Conservation (phyloP, 2,329 filamentous ascomycete species). For the Furcasterigmium sp. region DNA sequence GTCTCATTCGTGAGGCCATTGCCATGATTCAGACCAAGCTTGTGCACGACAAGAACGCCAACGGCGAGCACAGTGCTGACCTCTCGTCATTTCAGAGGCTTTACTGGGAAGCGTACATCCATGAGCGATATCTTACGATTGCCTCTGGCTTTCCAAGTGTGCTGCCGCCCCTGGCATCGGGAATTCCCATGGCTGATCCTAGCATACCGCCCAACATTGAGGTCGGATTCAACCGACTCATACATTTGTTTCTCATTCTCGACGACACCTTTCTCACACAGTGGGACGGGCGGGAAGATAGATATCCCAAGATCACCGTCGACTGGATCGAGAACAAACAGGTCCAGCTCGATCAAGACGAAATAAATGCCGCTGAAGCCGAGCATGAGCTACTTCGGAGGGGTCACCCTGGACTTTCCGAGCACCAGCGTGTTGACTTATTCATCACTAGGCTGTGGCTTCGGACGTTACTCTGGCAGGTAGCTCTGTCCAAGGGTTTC, state of each 20-base stretch:
- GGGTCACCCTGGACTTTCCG: slow-evolving; percentile 22
- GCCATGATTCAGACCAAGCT: slow-evolving; percentile 37
- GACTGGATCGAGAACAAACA: slow-evolving; percentile 36
- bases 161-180: slow-evolving; percentile 23
- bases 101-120: slow-evolving; percentile 52
- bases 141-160: slow-evolving; percentile 38
- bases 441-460: slow-evolving; percentile 35
- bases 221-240: slow-evolving; percentile 29
- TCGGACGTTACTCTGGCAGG: slow-evolving; percentile 34
- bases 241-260: slow-evolving; percentile 29
- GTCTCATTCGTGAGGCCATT: slow-evolving; percentile 45
- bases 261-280: slow-evolving; percentile 30
- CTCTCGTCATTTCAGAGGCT: slow-evolving; percentile 29
- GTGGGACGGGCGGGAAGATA: slow-evolving; percentile 17
- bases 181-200: slow-evolving; percentile 23
- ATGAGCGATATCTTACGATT: slow-evolving; percentile 51
- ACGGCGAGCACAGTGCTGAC: slow-evolving; percentile 21
- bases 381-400: slow-evolving; percentile 17
- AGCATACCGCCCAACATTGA: slow-evolving; percentile 29
- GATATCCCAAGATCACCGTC: slow-evolving; percentile 21
- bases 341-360: slow-evolving; percentile 31
- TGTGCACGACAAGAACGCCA: slow-evolving; percentile 27
- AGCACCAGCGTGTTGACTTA: slow-evolving; percentile 34
- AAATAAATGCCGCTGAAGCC: slow-evolving; percentile 22
- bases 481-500: slow-evolving; percentile 31